Conservation (phyloP, 805 yeast genomes). For the Cyberlindnera suaveolens region DNA sequence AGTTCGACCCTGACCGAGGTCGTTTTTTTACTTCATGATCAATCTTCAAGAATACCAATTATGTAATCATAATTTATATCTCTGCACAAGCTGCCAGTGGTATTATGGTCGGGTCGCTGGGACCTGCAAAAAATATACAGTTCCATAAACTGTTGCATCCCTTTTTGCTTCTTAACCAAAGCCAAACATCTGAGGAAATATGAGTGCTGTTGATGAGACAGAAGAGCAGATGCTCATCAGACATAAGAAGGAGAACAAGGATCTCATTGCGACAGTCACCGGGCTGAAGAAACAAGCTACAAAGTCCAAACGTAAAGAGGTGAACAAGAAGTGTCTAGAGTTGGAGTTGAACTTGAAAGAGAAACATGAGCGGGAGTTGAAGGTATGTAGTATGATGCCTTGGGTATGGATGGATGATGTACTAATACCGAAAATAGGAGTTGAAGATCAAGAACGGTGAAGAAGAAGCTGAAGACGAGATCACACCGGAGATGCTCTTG, state of each 20-base stretch:
- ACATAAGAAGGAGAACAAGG: slow-evolving; percentile 65
- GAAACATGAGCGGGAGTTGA: slow-evolving; percentile 51
- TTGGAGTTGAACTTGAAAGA: slow-evolving; percentile 50
- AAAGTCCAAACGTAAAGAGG: slow-evolving; percentile 68
- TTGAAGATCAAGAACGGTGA: slow-evolving; percentile 27
- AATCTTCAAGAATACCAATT: too few relatives aligned
- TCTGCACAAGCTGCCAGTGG: too few relatives aligned
- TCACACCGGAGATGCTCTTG: slow-evolving; percentile 63
- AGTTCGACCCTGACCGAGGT: slow-evolving; percentile 5
- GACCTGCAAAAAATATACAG: not conserved
- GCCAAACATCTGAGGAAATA: not conserved
- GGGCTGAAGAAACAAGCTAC: slow-evolving; percentile 80
- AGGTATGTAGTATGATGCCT: not conserved
- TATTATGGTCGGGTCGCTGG: not conserved
- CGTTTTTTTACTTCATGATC: not conserved
- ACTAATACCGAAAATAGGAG: not conserved
- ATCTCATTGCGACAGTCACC: slow-evolving; percentile 60
- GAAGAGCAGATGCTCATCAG: slow-evolving; percentile 48
- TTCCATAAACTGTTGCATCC: too few relatives aligned
- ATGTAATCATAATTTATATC: too few relatives aligned
- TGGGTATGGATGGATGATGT: not conserved
- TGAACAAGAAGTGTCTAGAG: slow-evolving; percentile 50
- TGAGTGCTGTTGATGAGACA: slow-evolving; percentile 27
- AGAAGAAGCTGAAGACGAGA: slow-evolving; percentile 34
- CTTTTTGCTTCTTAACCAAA: too few relatives aligned